Base-by-base conservation (phyloP, 2,329 filamentous ascomycete genomes). In the Sphaerulina vaccinii region DNA sequence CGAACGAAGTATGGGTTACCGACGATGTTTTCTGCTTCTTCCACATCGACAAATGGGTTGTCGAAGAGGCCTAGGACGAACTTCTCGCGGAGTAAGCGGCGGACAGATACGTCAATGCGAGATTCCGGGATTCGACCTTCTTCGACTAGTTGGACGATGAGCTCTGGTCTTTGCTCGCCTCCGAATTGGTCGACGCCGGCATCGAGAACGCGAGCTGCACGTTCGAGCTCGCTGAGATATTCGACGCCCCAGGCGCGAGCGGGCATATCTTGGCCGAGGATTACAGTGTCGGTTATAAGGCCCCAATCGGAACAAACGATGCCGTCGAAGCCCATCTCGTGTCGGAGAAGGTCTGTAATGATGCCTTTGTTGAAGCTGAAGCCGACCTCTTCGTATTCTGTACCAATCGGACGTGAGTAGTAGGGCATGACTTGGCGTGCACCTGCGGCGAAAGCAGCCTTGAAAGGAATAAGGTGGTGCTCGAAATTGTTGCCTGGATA, bases 241-340 rank as follows among this genome's bases (percentile, higher is more conserved):
- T 80, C 77, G 1, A 75, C 69, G 1, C 78, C 78, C 77, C 78
- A 81, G 2, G 74, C 74, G 9, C 75, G 71, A 0, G 75, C 75
- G 0, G 73, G 73, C 71, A 77, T 73, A 27, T 73, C 65, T 57
- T 77, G 71, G 1, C 74, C 76, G 0, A 57, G 22, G 23, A 78
- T 73, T 1, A 63, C 52, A 0, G 61, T 60, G 39, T 78, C 74
- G 0, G 77, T 80, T 18, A 80, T 69, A 3, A 81, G 68, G 1
- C 77, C 76, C 78, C 78, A 80, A 53, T 80, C 78, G 0, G 74
- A 77, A 2, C 74, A 68, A 0, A 80, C 70, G n/a, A 80, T 76
- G 1, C 78, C 78, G 0, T 77, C 59, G 49, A 78, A 81, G 2
- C 77, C 76, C 0, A 80, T 67, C 40, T 79, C 67, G 1, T 70